Percentiles rank a stretch among this genome's conserved stretches.
These are phyloP conservation scores for Blastobotrys serpentis DNA, from an alignment of 1,139 yeast genomes.

Conservation along the genomic window DNA sequence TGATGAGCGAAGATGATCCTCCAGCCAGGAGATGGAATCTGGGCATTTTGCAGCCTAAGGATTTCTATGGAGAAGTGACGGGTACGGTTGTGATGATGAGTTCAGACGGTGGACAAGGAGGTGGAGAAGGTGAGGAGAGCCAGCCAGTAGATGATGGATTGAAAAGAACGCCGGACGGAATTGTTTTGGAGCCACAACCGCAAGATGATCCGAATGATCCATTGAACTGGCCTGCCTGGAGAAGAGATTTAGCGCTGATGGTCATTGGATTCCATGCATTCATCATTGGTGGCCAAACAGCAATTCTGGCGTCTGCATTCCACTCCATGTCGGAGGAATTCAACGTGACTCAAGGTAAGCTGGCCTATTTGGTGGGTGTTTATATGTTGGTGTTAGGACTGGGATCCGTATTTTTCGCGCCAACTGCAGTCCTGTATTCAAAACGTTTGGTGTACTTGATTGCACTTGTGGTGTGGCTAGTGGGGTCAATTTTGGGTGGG, in stretches of 20 bases:
- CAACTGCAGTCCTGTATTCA: constrained; percentile 60
- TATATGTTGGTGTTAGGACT: constrained; percentile 59
- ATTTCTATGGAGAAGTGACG: constrained; percentile 43
- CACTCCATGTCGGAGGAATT: constrained; percentile 46
- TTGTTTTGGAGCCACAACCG: constrained; percentile 71
- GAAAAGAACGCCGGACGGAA: constrained; percentile 52
- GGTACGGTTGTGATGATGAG: constrained; percentile 48
- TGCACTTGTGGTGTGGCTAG: constrained; percentile 51
- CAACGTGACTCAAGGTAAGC: constrained; percentile 43
- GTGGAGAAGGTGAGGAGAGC: constrained; percentile 15
- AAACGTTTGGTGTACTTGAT: constrained; percentile 54
- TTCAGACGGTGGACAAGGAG: constrained; percentile 23
- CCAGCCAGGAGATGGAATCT: constrained; percentile 17
- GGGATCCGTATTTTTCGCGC: constrained; percentile 59
- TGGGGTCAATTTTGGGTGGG: constrained; percentile 58
- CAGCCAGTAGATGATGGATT: constrained; percentile 29
- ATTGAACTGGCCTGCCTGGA: constrained; percentile 66
- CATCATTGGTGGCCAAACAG: constrained; percentile 63
- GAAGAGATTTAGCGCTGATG: constrained; percentile 53
- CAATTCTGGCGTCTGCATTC: constrained; percentile 61
- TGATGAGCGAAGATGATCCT: not conserved
- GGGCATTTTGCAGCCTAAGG: constrained; percentile 47
- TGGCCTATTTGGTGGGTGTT: constrained; percentile 59
- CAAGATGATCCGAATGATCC: constrained; percentile 77
- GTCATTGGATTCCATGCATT: constrained; percentile 60